phyloP scores from a whole-genome alignment of 805 yeast species.

The Naumovozyma castellii region DNA sequence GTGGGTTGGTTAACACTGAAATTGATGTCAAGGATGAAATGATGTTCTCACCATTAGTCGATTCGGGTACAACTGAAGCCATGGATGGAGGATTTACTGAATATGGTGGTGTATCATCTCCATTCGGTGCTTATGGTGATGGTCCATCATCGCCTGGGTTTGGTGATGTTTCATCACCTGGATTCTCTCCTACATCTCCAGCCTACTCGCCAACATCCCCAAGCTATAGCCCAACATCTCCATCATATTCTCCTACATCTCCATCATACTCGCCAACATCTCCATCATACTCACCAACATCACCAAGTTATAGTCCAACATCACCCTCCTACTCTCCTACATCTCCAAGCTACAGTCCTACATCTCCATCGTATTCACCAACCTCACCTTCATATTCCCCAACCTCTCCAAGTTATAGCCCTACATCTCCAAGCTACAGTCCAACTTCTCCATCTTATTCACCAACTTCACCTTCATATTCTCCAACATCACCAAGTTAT shows the following conservation, averaged over 20 bases:
- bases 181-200: slow-evolving; percentile 70
- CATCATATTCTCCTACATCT: slow-evolving; percentile 74
- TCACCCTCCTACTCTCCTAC: slow-evolving; percentile 69
- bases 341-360: slow-evolving; percentile 58
- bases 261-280: slow-evolving; percentile 74
- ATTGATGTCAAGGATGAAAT: slow-evolving; percentile 57
- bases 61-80: slow-evolving; percentile 72
- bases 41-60: slow-evolving; percentile 87
- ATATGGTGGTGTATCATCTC: slow-evolving; percentile 60
- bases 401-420: slow-evolving; percentile 56
- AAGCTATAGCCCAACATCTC: slow-evolving; percentile 69
- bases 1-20: slow-evolving; percentile 53
- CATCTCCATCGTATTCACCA: slow-evolving; percentile 74
- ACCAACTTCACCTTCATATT: slow-evolving; percentile 60
- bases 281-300: slow-evolving; percentile 64
- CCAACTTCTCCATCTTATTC: slow-evolving; percentile 70
- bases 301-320: slow-evolving; percentile 69
- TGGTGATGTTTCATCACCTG: slow-evolving; percentile 51
- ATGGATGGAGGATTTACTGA: slow-evolving; percentile 77
- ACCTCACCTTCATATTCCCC: slow-evolving; percentile 67
- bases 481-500: slow-evolving; percentile 75
- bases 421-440: slow-evolving; percentile 53
- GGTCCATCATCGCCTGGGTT: slow-evolving; percentile 56
- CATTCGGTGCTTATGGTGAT: slow-evolving; percentile 38
- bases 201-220: slow-evolving; percentile 77